A percentile compares a stretch with the other conserved stretches of the same genome.
These are phyloP conservation scores for Sphaerulina populicola DNA, from an alignment of 2,329 filamentous ascomycete genomes.

Conservation along the genomic window DNA sequence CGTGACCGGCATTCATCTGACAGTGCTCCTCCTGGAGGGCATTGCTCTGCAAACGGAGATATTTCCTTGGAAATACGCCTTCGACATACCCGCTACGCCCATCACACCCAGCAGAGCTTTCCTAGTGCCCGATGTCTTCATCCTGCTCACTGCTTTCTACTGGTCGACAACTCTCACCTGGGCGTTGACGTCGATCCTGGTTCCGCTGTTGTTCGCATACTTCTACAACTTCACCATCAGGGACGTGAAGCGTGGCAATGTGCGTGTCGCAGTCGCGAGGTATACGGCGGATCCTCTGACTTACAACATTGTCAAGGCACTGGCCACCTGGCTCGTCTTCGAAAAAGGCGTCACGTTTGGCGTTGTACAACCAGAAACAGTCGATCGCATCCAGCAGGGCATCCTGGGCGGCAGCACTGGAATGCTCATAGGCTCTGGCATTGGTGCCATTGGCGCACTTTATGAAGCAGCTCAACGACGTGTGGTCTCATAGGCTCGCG, in stretches of 20 bases:
- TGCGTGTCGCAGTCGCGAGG: constrained; percentile 36
- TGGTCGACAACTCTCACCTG: constrained; percentile 68
- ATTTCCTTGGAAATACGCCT: constrained; percentile 62
- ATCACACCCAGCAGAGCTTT: constrained; percentile 46
- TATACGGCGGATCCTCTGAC: constrained; percentile 73
- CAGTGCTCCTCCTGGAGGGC: constrained; percentile 61
- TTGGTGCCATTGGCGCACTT: constrained; percentile 60
- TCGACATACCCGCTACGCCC: constrained; percentile 57
- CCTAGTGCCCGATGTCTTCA: constrained; percentile 70
- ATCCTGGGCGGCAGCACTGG: constrained; percentile 66
- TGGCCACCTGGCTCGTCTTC: constrained; percentile 75
- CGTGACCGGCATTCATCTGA: constrained; percentile 61
- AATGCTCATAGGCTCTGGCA: constrained; percentile 57
- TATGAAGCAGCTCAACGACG: constrained; percentile 66
- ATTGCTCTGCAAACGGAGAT: constrained; percentile 61
- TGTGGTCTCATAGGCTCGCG: neutral
- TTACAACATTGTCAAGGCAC: constrained; percentile 81
- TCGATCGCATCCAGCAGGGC: constrained; percentile 55
- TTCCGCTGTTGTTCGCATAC: constrained; percentile 68
- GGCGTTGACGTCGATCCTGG: constrained; percentile 57
- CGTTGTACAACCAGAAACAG: constrained; percentile 51
- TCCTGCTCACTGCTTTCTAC: constrained; percentile 66
- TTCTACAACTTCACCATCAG: constrained; percentile 77
- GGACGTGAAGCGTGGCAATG: constrained; percentile 39
- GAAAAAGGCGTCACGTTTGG: constrained; percentile 57